phyloP scores from a whole-genome alignment of 225 moss, liverwort and hornwort genomes.

The Sphagnum tenellum region DNA sequence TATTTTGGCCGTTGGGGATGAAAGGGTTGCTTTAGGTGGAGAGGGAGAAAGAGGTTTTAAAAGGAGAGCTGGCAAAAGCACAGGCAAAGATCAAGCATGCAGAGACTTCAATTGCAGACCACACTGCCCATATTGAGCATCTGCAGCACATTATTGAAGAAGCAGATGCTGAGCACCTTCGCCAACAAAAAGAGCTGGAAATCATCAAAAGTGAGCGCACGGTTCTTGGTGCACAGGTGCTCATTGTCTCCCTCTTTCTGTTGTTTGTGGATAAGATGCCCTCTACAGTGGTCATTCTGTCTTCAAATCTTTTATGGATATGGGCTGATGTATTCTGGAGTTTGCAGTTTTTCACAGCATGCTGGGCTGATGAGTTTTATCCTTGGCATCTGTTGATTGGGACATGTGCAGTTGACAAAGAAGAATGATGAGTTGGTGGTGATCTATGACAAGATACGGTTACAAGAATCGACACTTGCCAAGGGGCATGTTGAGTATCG shows the following conservation, averaged over 20 bases:
- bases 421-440: slow-evolving; percentile 53
- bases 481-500: slow-evolving; percentile 69
- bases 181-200: slow-evolving; percentile 67
- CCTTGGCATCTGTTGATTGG: background rate
- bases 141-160: slow-evolving; percentile 59
- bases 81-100: slow-evolving; percentile 31
- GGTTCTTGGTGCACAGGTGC: slow-evolving; percentile 48
- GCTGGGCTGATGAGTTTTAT: background rate
- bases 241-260: too few species aligned
- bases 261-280: too few species aligned
- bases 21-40: slow-evolving; percentile 31
- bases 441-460: slow-evolving; percentile 59
- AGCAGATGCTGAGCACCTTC: slow-evolving; percentile 45
- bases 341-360: too few species aligned
- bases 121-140: slow-evolving; percentile 38
- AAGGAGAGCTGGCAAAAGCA: slow-evolving; percentile 33
- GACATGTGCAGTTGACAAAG: slow-evolving; percentile 40
- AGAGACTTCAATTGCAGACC: slow-evolving; percentile 31
- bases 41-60: slow-evolving; percentile 51
- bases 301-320: too few species aligned
- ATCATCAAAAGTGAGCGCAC: slow-evolving; percentile 58
- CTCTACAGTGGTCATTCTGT: too few species aligned
- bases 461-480: slow-evolving; percentile 48
- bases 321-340: too few species aligned
- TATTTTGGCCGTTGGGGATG: background rate